phyloP scores from a whole-genome alignment of 805 yeast species.

The Tetrapisispora namnaoensis region DNA sequence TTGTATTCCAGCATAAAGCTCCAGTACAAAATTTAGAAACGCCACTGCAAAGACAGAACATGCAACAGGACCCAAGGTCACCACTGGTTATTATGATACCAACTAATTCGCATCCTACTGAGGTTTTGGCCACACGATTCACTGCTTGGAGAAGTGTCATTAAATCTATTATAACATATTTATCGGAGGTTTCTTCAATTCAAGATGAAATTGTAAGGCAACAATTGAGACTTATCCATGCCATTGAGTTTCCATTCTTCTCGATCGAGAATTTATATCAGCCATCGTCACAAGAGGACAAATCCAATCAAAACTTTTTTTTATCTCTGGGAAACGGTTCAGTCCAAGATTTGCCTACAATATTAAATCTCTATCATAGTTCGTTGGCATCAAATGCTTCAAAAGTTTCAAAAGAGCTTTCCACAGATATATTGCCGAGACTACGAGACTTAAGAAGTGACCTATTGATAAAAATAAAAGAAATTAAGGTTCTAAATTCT shows the following conservation, averaged over 20 bases:
- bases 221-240: slow-evolving; percentile 71
- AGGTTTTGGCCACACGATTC: slow-evolving; percentile 73
- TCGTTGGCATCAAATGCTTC: slow-evolving; percentile 51
- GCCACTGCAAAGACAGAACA: not conserved
- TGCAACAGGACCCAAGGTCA: slow-evolving; percentile 35
- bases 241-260: slow-evolving; percentile 42
- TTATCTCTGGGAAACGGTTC: slow-evolving; percentile 72
- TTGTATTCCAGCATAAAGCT: slow-evolving; percentile 1
- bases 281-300: slow-evolving; percentile 19
- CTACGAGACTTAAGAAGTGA: slow-evolving; percentile 66
- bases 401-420: slow-evolving; percentile 50
- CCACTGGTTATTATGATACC: slow-evolving; percentile 46
- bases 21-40: not conserved
- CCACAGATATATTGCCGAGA: slow-evolving; percentile 51
- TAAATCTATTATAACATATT: slow-evolving; percentile 61
- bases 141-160: slow-evolving; percentile 79
- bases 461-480: slow-evolving; percentile 73
- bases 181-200: slow-evolving; percentile 70
- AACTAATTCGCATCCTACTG: slow-evolving; percentile 68
- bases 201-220: slow-evolving; percentile 86
- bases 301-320: slow-evolving; percentile 39
- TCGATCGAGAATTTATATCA: slow-evolving; percentile 23
- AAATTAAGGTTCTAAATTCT: slow-evolving; percentile 68
- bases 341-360: slow-evolving; percentile 71
- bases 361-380: slow-evolving; percentile 57